Evolutionary conservation across 1,284 basidiomycete genomes (phyloP).

Genomic region (Moniliophthora roreri): DNA sequence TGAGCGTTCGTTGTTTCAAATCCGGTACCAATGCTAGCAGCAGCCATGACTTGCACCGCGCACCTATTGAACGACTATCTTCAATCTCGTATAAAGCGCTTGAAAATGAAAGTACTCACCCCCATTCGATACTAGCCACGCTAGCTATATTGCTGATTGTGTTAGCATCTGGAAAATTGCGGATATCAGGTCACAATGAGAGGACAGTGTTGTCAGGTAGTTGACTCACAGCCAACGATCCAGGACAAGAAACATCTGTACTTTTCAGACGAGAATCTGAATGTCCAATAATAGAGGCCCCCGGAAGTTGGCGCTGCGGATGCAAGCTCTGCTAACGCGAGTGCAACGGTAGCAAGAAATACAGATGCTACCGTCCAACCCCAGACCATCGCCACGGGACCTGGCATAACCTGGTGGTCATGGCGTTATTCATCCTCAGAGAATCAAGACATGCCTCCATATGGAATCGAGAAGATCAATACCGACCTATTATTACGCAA

Average conservation of each 20-base stretch:
- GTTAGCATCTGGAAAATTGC: slow-evolving; percentile 30
- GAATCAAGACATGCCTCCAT: too few species aligned
- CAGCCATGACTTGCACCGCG: slow-evolving; percentile 37
- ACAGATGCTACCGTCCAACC: slow-evolving; percentile 36
- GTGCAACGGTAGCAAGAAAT: slow-evolving; percentile 47
- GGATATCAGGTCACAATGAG: background rate
- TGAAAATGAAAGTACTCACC: too few species aligned
- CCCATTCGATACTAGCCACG: slow-evolving; percentile 46
- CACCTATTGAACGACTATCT: too few species aligned
- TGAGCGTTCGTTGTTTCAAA: slow-evolving; percentile 29
- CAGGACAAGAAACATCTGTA: slow-evolving; percentile 36
- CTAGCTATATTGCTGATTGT: slow-evolving; percentile 38
- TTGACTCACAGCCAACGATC: slow-evolving; percentile 39
- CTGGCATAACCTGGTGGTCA: too few species aligned
- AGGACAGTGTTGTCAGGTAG: background rate
- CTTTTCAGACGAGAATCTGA: slow-evolving; percentile 31
- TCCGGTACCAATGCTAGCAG: slow-evolving; percentile 31
- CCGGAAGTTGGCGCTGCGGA: slow-evolving; percentile 50
- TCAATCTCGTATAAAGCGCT: too few species aligned
- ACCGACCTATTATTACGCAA: slow-evolving; percentile 30
- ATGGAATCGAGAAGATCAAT: slow-evolving; percentile 40
- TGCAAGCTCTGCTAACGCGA: slow-evolving; percentile 52
- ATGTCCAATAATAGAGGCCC: slow-evolving; percentile 42
- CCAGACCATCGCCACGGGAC: slow-evolving; percentile 53
- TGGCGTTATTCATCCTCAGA: too few species aligned